Base-by-base conservation (phyloP, 2,329 filamentous ascomycete genomes). In the Aspergillus proliferans region DNA sequence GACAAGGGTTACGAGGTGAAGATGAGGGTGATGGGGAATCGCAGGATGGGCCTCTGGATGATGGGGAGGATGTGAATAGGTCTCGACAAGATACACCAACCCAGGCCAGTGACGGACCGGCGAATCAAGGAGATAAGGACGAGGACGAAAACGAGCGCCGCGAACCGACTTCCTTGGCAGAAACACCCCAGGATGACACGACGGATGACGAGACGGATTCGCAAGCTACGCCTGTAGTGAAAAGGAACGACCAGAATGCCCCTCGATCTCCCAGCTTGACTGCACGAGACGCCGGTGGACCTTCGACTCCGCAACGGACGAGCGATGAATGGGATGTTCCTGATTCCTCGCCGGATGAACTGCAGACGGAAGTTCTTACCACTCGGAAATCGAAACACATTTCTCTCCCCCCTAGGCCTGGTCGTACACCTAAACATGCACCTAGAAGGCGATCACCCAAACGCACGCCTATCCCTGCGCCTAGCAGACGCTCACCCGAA, bases 341-440 rank as follows among this genome's bases (percentile, higher is more conserved):
- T 10, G 54, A 50, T 33, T 66, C 68, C 15, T 71, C 69, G 0
- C 68, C 67, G 2, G 70, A 71, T 47, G 69, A 69, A 45, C 46
- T 72, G 38, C 64, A 64, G 28, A 56, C 67, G 26, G 60, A 66
- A 12, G 24, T 58, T 26, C 54, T 58, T 45, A 50, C 60, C 1
- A 46, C 56, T 26, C 52, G 51, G 19, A 60, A 47, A 44, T 45
- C 41, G 18, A 60, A 47, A 43, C 46, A 41, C 33, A n/a, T 19
- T 3, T 48, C 46, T n/a, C 24, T 45, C 30, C 50, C 47, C 34
- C 43, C 55, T 19, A 51, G 14, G 18, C 22, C 22, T 46, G 24
- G 43, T 51, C 9, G 10, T 39, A 22, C 10, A 26, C 21, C 43
- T 33, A 7, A 7, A 46, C n/a, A 21, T 12, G 26, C 3, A 4